Evolutionary conservation across 768 basidiomycete genomes (phyloP), one percentile per base, ranked within the genome.

Genomic region (Polyporus arcularius): DNA sequence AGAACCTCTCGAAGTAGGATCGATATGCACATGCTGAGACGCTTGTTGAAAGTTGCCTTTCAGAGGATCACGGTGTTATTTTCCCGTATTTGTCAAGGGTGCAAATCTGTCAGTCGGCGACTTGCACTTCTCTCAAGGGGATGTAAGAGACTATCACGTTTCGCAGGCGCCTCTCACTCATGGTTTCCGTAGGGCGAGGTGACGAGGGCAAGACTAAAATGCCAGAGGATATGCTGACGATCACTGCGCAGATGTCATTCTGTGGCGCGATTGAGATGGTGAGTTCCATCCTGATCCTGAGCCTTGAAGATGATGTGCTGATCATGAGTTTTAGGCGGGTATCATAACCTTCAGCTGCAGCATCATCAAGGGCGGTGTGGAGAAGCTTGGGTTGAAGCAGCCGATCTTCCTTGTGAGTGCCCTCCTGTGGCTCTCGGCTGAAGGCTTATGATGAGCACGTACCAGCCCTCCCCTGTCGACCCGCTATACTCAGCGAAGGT

Each of bases 201-300:
- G 76, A 8, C 58, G 10, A 11, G 10, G 9, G 26, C 9, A 48
- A 35, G 6, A 16, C 10, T 21, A 9, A 2, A 26, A 26, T 26
- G 21, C 21, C 21, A 26, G 21, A 26, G 21, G 21, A 26, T 26
- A 26, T 26, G 21, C 21, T 26, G 21, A 26, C 21, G 21, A 11
- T 30, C 21, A 26, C 26, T 39, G 2, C 47, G 1, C 52, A 88
- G 84, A 78, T 89, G 62, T 82, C 86, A 0, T 90, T 90, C 76
- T 90, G 88, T 45, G 89, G 88, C 31, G 89, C 89, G 3, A 90
- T 90, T 56, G 88, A 90, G 69, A 90, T 90, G 88, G 85, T 52
- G 4, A 49, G 48, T 49, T 10, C 11, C 2, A 26, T 28, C 26
- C 4, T 26, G 12, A 28, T 28, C 7, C 18, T 18, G 10, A 49